Evolutionary conservation across 1,284 basidiomycete species (phyloP).

Genomic region (Hymenochaete sp.): DNA sequence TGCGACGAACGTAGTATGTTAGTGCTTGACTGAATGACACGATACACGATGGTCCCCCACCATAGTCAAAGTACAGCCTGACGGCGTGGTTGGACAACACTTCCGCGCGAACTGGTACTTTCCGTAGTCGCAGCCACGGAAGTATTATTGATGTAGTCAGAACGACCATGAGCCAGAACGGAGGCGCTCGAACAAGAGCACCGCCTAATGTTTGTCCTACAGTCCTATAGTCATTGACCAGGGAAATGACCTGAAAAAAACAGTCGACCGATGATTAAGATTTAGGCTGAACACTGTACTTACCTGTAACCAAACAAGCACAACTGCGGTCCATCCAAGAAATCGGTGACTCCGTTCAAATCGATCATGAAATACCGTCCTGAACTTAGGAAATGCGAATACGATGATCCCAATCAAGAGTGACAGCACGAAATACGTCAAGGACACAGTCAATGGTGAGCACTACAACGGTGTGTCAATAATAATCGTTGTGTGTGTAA

Average conservation of each 20-base stretch:
- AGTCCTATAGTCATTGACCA: slow-evolving; percentile 45
- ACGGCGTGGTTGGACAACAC: slow-evolving; percentile 51
- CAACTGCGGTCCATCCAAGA: slow-evolving; percentile 46
- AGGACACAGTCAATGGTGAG: slow-evolving; percentile 40
- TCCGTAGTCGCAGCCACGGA: slow-evolving; percentile 46
- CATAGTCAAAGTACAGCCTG: slow-evolving; percentile 49
- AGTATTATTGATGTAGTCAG: slow-evolving; percentile 45
- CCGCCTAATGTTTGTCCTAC: slow-evolving; percentile 32
- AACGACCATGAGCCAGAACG: slow-evolving; percentile 47
- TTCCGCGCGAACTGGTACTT: slow-evolving; percentile 44
- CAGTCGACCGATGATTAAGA: not conserved
- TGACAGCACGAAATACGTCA: slow-evolving; percentile 44
- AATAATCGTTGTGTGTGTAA: not conserved
- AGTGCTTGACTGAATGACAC: not conserved
- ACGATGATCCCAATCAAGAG: slow-evolving; percentile 41
- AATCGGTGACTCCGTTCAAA: slow-evolving; percentile 51
- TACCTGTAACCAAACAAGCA: slow-evolving; percentile 46
- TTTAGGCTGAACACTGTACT: slow-evolving; percentile 36
- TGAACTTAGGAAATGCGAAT: slow-evolving; percentile 43
- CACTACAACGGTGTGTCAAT: slow-evolving; percentile 23
- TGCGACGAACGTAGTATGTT: slow-evolving; percentile 15
- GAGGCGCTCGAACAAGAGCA: slow-evolving; percentile 36
- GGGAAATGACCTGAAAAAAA: slow-evolving; percentile 33
- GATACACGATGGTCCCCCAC: slow-evolving; percentile 22
- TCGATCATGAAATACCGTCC: slow-evolving; percentile 39